phyloP scores from a whole-genome alignment of 192 early-diverging fungal species.

The Gryganskiella cystojenkinii region DNA sequence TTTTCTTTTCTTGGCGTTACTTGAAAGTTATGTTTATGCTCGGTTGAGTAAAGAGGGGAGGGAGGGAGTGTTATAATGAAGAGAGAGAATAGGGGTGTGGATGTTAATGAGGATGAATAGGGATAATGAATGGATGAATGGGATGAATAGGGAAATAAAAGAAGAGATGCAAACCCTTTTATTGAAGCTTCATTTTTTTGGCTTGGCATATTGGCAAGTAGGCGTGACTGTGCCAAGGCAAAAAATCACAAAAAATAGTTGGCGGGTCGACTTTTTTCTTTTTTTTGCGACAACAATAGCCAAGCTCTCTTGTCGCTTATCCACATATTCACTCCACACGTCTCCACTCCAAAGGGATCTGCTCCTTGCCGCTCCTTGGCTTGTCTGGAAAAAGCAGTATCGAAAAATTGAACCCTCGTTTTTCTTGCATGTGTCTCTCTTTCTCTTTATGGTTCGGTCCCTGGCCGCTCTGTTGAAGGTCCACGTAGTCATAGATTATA shows the following conservation, averaged over 20 bases:
- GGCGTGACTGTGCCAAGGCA: too few relatives aligned
- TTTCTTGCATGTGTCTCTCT: too few relatives aligned
- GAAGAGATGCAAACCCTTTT: not conserved
- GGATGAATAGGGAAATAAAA: not conserved
- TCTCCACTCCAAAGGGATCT: too few relatives aligned
- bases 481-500: too few relatives aligned
- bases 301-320: too few relatives aligned
- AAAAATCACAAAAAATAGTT: not conserved
- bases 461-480: too few relatives aligned
- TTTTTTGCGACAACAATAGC: too few relatives aligned
- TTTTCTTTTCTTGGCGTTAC: not conserved
- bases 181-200: not conserved
- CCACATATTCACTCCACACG: too few relatives aligned
- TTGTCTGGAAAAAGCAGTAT: too few relatives aligned
- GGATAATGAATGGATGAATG: not conserved
- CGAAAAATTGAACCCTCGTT: too few relatives aligned
- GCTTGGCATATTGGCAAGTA: not conserved
- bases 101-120: not conserved
- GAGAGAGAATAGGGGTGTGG: conserved; percentile 1
- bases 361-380: too few relatives aligned
- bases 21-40: not conserved
- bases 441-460: too few relatives aligned
- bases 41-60: not conserved
- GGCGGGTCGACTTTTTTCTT: not conserved
- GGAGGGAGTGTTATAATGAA: not conserved